Conservation (phyloP, 495 filamentous ascomycete species). For the Penicillium coffeae region DNA sequence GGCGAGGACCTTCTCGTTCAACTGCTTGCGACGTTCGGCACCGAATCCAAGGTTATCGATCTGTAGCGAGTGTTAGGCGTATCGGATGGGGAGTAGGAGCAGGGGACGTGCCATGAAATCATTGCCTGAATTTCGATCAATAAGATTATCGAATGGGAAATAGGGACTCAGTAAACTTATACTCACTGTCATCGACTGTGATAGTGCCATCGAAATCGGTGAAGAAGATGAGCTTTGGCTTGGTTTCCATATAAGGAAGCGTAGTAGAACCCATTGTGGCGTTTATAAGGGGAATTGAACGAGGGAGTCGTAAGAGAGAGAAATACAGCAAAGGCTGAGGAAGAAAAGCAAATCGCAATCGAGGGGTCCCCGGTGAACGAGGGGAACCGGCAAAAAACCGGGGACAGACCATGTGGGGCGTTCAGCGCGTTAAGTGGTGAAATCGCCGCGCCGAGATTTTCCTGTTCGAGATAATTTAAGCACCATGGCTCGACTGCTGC, state of each 20-base stretch:
- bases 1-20: slow-evolving; percentile 69
- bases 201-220: slow-evolving; percentile 98
- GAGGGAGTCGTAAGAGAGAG: not conserved
- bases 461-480: slow-evolving; percentile 10
- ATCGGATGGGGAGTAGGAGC: not conserved
- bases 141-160: not conserved
- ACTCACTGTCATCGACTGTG: slow-evolving; percentile 75
- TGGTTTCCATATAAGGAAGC: slow-evolving; percentile 54
- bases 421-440: slow-evolving; percentile 1
- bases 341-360: slow-evolving; percentile 2
- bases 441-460: slow-evolving; percentile 13
- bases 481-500: slow-evolving; percentile 40
- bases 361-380: slow-evolving; percentile 8
- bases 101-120: slow-evolving; percentile 65
- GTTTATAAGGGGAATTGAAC: not conserved
- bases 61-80: slow-evolving; percentile 30
- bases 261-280: slow-evolving; percentile 33
- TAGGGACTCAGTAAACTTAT: not conserved
- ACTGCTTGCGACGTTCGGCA: slow-evolving; percentile 53
- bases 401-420: slow-evolving; percentile 12
- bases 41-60: slow-evolving; percentile 92
- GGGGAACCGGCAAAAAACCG: slow-evolving; percentile 13
- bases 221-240: slow-evolving; percentile 89
- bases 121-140: slow-evolving; percentile 57
- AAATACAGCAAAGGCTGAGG: slow-evolving; percentile 4